Evolutionary conservation across 306 rosid genomes (phyloP).

Genomic region (Prinsepia uniflora): DNA sequence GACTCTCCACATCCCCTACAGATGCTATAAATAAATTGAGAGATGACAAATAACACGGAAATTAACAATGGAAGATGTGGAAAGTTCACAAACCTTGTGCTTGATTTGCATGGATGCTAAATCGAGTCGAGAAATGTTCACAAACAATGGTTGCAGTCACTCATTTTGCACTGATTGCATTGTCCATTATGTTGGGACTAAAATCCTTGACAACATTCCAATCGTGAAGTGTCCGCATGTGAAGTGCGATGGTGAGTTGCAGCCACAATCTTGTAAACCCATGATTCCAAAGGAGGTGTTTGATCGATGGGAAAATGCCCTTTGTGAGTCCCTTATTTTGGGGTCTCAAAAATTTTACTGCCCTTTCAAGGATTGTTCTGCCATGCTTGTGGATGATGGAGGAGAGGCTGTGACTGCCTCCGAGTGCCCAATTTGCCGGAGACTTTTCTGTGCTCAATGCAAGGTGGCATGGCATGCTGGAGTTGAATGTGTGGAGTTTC

Average conservation of each 20-base stretch:
- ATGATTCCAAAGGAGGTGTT: slow-evolving; percentile 45
- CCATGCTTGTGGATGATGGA: slow-evolving; percentile 40
- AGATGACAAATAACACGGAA: too few species aligned
- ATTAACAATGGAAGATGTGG: too few species aligned
- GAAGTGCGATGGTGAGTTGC: slow-evolving; percentile 38
- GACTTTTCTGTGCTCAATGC: slow-evolving; percentile 59
- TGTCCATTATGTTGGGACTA: slow-evolving; percentile 33
- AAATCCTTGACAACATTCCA: slow-evolving; percentile 42
- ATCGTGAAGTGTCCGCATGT: slow-evolving; percentile 52
- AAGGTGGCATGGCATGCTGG: slow-evolving; percentile 55
- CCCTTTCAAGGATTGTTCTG: slow-evolving; percentile 52
- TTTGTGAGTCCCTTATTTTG: slow-evolving; percentile 41
- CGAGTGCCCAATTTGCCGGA: slow-evolving; percentile 49
- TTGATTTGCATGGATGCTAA: slow-evolving; percentile 53
- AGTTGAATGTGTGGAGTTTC: slow-evolving; percentile 37
- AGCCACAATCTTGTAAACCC: slow-evolving; percentile 31
- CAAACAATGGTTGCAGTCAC: slow-evolving; percentile 40
- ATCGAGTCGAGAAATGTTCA: slow-evolving; percentile 33
- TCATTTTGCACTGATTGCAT: slow-evolving; percentile 45
- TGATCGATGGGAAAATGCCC: slow-evolving; percentile 55
- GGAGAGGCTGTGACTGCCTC: slow-evolving; percentile 32
- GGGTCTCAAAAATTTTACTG: slow-evolving; percentile 43
- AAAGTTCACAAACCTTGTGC: slow-evolving; percentile 23
- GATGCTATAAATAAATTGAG: too few species aligned
- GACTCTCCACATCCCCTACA: too few species aligned